phyloP scores from a whole-genome alignment of 371 early-diverging fungal genomes.

The Rozella allomycis region DNA sequence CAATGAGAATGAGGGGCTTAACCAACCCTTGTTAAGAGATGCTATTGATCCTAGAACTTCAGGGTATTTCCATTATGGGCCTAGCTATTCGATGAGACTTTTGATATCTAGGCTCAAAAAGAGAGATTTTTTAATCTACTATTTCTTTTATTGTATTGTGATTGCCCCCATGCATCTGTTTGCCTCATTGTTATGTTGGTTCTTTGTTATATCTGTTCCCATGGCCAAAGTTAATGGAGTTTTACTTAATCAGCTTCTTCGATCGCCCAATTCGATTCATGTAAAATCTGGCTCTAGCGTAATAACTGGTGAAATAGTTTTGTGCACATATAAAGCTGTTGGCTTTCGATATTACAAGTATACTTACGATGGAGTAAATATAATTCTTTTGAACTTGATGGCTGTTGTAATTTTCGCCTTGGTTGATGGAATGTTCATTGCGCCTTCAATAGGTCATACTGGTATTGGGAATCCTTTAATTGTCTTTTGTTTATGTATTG shows the following conservation, averaged over 20 bases:
- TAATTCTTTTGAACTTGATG: constrained; percentile 77
- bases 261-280: background rate
- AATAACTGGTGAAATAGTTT: constrained; percentile 14
- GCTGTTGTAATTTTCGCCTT: constrained; percentile 54
- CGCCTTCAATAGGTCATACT: constrained; percentile 16
- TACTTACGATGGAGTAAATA: constrained; percentile 85
- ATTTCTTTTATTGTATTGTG: constrained; percentile 8
- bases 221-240: constrained; percentile 75
- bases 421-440: constrained; percentile 51
- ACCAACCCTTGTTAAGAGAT: no score
- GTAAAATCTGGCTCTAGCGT: constrained; percentile 10
- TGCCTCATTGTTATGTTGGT: constrained; percentile 54
- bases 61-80: no score
- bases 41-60: no score
- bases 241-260: constrained; percentile 11
- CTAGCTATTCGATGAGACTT: no score
- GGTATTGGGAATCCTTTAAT: constrained; percentile 33
- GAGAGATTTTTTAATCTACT: constrained; percentile 18
- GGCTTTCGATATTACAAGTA: constrained; percentile 72
- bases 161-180: constrained; percentile 50
- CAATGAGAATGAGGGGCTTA: no score
- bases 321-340: constrained; percentile 54
- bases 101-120: no score
- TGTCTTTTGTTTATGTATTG: constrained; percentile 55
- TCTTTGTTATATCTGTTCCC: constrained; percentile 64